Evolutionary conservation across 1,139 yeast species (phyloP).

Genomic region (Meyerozyma athensensis): DNA sequence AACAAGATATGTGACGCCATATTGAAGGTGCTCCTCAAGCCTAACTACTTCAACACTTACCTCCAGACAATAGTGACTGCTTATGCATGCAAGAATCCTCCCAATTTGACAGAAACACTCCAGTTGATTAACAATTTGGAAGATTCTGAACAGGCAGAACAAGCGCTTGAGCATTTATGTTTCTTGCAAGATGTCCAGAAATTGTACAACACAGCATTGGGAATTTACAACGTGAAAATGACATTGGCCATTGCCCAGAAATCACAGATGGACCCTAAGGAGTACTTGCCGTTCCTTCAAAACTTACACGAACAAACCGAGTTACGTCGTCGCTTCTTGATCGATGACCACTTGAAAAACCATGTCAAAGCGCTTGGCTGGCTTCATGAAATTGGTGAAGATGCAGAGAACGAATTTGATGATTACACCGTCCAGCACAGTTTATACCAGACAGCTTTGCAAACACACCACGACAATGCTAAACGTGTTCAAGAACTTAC

Average conservation of each 20-base stretch:
- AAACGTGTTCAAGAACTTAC: slow-evolving; percentile 53
- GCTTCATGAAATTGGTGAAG: slow-evolving; percentile 49
- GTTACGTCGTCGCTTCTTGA: slow-evolving; percentile 64
- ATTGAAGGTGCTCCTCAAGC: slow-evolving; percentile 49
- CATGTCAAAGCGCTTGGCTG: slow-evolving; percentile 65
- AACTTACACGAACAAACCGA: slow-evolving; percentile 65
- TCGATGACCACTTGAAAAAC: slow-evolving; percentile 74
- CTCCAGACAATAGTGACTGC: slow-evolving; percentile 84
- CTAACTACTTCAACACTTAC: slow-evolving; percentile 53
- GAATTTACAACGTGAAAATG: slow-evolving; percentile 76
- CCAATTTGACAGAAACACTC: slow-evolving; percentile 75
- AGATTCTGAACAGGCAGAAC: slow-evolving; percentile 44
- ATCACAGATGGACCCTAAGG: slow-evolving; percentile 97
- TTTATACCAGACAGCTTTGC: slow-evolving; percentile 68
- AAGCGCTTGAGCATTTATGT: slow-evolving; percentile 74
- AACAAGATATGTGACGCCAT: slow-evolving; percentile 74
- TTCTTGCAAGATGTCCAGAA: slow-evolving; percentile 87
- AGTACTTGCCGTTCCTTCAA: slow-evolving; percentile 88
- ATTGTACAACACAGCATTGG: slow-evolving; percentile 74
- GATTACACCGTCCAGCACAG: slow-evolving; percentile 69
- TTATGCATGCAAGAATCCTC: slow-evolving; percentile 87
- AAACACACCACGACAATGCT: slow-evolving; percentile 51
- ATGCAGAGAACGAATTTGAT: slow-evolving; percentile 55
- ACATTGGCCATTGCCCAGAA: slow-evolving; percentile 88
- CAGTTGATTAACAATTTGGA: slow-evolving; percentile 45